Evolutionary conservation across 768 basidiomycete genomes (phyloP).

Genomic region (Mycena vitilis): DNA sequence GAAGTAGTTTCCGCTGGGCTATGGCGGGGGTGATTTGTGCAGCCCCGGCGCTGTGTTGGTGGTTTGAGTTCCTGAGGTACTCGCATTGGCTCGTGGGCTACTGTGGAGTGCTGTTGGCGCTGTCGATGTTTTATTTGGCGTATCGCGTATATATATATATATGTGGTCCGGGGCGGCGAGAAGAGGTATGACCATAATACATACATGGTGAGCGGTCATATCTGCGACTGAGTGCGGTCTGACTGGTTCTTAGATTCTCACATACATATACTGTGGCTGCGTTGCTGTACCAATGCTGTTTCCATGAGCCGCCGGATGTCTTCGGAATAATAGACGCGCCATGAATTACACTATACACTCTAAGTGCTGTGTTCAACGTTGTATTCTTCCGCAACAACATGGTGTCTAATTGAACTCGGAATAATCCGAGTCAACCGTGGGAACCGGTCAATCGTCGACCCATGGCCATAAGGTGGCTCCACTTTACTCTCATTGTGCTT

Average conservation of each 20-base stretch:
- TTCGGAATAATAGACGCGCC: too few species aligned
- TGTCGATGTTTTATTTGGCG: conserved; percentile 32
- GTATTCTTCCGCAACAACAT: too few species aligned
- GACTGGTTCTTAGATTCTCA: conserved; percentile 18
- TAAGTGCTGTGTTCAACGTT: too few species aligned
- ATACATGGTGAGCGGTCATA: conserved; percentile 22
- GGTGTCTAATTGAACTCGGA: too few species aligned
- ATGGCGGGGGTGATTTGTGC: conserved; percentile 24
- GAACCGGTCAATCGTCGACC: too few species aligned
- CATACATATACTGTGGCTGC: conserved; percentile 33
- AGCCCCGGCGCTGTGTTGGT: conserved; percentile 20
- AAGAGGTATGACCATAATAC: conserved; percentile 31
- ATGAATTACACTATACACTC: too few species aligned
- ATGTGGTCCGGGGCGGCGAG: conserved; percentile 12
- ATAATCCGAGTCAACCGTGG: too few species aligned
- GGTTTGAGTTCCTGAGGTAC: conserved; percentile 17
- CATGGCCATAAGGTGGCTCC: too few species aligned
- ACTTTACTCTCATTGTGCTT: too few species aligned
- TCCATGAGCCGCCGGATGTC: conserved; percentile 1
- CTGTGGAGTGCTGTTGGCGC: conserved; percentile 11
- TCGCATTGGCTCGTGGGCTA: conserved; percentile 20
- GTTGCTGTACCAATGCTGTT: conserved; percentile 30
- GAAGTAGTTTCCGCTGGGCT: conserved; percentile 43
- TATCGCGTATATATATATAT: too few species aligned
- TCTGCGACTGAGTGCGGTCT: not conserved